A percentile compares a stretch with the other conserved stretches of the same genome.
These are phyloP conservation scores for Blastobotrys elegans DNA, from an alignment of 1,139 yeast species.

Conservation along the genomic window DNA sequence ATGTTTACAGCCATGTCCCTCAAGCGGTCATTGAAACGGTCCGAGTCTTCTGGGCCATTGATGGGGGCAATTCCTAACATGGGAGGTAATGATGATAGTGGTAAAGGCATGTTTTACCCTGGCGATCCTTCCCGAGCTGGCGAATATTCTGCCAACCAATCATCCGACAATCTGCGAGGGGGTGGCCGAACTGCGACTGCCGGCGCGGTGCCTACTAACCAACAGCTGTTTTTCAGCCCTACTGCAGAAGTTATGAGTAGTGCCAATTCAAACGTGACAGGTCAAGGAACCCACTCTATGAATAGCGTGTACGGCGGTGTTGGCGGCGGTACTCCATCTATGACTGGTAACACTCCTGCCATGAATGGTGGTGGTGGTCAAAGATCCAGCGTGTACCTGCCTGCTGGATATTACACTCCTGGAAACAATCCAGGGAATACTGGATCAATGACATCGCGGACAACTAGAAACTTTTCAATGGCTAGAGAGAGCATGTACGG, in stretches of 20 bases:
- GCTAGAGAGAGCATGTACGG: conserved; percentile 16
- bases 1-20: conserved; percentile 23
- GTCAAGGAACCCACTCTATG: conserved; percentile 6
- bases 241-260: conserved; percentile 66
- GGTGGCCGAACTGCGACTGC: neutral
- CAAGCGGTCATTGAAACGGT: conserved; percentile 23
- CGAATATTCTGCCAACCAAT: neutral
- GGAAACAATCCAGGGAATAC: conserved; percentile 20
- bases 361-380: conserved; percentile 15
- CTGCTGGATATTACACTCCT: conserved; percentile 36
- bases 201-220: neutral
- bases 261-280: conserved; percentile 21
- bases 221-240: conserved; percentile 63
- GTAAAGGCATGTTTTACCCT: conserved; percentile 18
- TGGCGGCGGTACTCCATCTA: conserved; percentile 11
- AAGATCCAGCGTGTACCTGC: conserved; percentile 33
- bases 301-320: conserved; percentile 17
- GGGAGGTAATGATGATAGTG: neutral
- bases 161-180: conserved; percentile 2
- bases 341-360: conserved; percentile 13
- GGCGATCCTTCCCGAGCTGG: conserved; percentile 18
- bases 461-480: conserved; percentile 22
- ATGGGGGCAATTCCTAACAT: conserved; percentile 16
- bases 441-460: conserved; percentile 24
- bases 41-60: conserved; percentile 15